phyloP scores from a whole-genome alignment of 2,329 filamentous ascomycete species.

The Pseudogymnoascus sp. region DNA sequence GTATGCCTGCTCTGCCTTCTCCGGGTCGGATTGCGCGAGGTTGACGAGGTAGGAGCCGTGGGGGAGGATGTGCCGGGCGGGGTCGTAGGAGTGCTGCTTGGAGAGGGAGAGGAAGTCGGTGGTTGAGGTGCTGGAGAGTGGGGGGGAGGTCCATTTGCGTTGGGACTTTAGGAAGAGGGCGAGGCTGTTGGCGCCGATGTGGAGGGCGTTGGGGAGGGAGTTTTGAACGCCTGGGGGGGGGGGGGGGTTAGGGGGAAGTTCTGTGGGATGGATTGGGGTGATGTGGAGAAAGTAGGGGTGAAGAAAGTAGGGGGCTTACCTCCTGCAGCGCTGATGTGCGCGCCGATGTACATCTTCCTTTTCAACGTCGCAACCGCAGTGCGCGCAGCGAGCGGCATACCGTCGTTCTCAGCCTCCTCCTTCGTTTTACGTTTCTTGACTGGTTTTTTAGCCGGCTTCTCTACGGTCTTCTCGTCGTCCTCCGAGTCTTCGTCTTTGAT shows the following conservation, averaged over 20 bases:
- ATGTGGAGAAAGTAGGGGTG: background rate
- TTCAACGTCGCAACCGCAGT: slow-evolving; percentile 57
- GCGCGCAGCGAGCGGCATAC: slow-evolving; percentile 59
- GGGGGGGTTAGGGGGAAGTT: slow-evolving; percentile 8
- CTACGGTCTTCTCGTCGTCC: slow-evolving; percentile 16
- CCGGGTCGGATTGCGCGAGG: slow-evolving; percentile 72
- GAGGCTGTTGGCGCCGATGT: slow-evolving; percentile 87
- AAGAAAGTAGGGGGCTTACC: slow-evolving; percentile 46
- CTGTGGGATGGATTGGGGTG: too few relatives aligned
- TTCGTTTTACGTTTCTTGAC: slow-evolving; percentile 45
- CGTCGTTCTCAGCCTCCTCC: slow-evolving; percentile 45
- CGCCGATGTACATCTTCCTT: slow-evolving; percentile 72
- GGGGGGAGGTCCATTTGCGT: slow-evolving; percentile 84
- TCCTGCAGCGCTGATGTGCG: slow-evolving; percentile 84
- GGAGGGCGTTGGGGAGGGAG: slow-evolving; percentile 64
- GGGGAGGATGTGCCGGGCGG: slow-evolving; percentile 67
- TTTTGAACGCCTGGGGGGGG: slow-evolving; percentile 69
- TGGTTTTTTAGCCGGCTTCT: slow-evolving; percentile 17
- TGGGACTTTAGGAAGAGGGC: slow-evolving; percentile 95
- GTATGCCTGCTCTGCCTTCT: slow-evolving; percentile 80
- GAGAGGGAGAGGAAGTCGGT: slow-evolving; percentile 63
- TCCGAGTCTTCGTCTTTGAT: slow-evolving; percentile 23
- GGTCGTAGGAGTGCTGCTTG: slow-evolving; percentile 61
- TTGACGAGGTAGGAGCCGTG: slow-evolving; percentile 97
- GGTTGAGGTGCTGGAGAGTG: slow-evolving; percentile 58